A percentile compares a stretch with the other conserved stretches of the same genome.
phyloP scores from a whole-genome alignment of 495 filamentous ascomycete species.

The Staphylotrichum longicolle region DNA sequence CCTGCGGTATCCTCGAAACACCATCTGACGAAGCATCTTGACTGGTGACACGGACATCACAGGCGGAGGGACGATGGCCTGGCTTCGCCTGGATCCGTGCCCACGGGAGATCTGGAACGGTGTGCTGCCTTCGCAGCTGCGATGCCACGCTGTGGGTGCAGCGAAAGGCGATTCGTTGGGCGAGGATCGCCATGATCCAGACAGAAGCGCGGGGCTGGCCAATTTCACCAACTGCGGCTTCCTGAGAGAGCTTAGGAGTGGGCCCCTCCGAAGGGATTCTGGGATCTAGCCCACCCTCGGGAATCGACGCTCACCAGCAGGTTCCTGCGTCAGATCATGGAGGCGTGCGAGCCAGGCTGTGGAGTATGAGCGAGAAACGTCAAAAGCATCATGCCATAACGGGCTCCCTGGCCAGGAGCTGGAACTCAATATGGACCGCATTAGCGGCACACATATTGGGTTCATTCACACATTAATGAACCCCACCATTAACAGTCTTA shows the following conservation, averaged over 20 bases:
- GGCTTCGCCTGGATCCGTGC: background rate
- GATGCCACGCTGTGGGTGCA: background rate
- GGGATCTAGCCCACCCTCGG: background rate
- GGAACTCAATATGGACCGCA: no score
- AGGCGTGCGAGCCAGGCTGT: no score
- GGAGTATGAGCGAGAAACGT: no score
- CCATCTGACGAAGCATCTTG: background rate
- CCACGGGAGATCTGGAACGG: background rate
- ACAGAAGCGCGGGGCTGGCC: background rate
- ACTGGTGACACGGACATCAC: constrained; percentile 13
- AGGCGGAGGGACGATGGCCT: background rate
- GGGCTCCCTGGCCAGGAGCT: no score
- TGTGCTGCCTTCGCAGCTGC: background rate
- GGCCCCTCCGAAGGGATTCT: background rate
- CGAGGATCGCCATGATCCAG: background rate
- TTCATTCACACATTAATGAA: no score
- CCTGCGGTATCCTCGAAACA: constrained; percentile 1
- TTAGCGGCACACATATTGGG: no score
- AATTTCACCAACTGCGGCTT: background rate
- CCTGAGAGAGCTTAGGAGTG: no score
- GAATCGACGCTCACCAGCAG: background rate
- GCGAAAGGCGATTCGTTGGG: background rate
- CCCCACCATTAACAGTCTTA: no score
- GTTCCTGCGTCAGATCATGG: constrained; percentile 3
- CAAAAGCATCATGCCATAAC: no score